phyloP scores from a whole-genome alignment of 78 protist genomes.

The Dictyostelium capitatum region DNA sequence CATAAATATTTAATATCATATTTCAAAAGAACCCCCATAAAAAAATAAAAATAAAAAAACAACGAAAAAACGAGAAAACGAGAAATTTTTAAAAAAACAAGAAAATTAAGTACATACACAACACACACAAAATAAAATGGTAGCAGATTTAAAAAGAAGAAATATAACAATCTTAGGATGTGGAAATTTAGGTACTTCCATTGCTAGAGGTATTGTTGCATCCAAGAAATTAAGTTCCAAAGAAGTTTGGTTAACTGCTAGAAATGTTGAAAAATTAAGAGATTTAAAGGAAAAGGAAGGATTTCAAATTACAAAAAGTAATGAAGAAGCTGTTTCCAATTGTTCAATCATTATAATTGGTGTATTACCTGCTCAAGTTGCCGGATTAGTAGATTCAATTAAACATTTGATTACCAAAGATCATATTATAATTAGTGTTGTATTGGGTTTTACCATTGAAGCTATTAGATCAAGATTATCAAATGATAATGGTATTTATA shows the following conservation, averaged over 20 bases:
- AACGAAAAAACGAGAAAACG: background rate
- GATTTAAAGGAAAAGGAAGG: constrained; percentile 21
- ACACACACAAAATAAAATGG: background rate
- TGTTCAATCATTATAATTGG: constrained; percentile 39
- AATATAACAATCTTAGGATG: constrained; percentile 48
- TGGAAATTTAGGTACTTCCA: constrained; percentile 74
- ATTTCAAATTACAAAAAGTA: constrained; percentile 12
- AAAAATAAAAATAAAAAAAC: background rate
- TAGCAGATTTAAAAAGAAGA: background rate
- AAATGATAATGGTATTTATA: background rate
- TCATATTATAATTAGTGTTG: constrained; percentile 58
- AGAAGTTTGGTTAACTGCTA: constrained; percentile 32
- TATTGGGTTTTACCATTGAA: constrained; percentile 29
- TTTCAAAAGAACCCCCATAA: too few species aligned
- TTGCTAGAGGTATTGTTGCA: constrained; percentile 69
- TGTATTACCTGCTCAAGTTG: constrained; percentile 72
- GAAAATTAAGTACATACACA: background rate
- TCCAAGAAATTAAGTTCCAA: constrained; percentile 1
- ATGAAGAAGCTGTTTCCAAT: constrained; percentile 30
- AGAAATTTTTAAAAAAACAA: background rate
- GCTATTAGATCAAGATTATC: background rate
- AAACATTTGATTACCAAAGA: constrained; percentile 1
- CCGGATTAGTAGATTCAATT: background rate
- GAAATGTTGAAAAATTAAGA: constrained; percentile 9
- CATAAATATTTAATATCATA: too few species aligned